A percentile compares a stretch with the other conserved stretches of the same genome.
Conservation (phyloP, 2,329 filamentous ascomycete genomes). For the Berkeleyomyces basicola region DNA sequence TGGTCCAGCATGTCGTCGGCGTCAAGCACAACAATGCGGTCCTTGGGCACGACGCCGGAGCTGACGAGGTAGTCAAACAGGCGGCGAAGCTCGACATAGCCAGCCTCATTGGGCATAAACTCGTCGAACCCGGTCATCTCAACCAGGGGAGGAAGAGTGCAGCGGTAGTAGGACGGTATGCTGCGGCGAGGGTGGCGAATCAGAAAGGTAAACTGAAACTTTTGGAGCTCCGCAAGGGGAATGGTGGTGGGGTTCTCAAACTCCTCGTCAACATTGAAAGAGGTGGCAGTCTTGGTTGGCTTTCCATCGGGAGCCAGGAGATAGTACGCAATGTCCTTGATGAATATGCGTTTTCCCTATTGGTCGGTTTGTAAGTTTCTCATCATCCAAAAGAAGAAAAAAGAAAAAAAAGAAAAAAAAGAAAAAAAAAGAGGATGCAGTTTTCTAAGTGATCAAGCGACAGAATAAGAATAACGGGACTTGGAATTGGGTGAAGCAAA, state of each 20-base stretch:
- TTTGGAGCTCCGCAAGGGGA: constrained; percentile 53
- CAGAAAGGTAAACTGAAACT: constrained; percentile 89
- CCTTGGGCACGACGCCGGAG: constrained; percentile 53
- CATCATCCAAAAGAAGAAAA: constrained; percentile 1
- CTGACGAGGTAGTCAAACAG: constrained; percentile 71
- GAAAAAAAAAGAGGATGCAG: not conserved
- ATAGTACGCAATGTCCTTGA: constrained; percentile 97
- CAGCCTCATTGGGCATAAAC: constrained; percentile 77
- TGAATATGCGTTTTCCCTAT: constrained; percentile 81
- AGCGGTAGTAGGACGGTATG: constrained; percentile 88
- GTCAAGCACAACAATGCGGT: constrained; percentile 70
- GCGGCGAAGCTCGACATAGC: constrained; percentile 72
- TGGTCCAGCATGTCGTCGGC: constrained; percentile 87
- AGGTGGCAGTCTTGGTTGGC: constrained; percentile 56
- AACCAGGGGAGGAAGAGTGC: constrained; percentile 75
- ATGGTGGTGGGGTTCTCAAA: constrained; percentile 71
- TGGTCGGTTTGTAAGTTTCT: constrained; percentile 13
- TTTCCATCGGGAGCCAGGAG: constrained; percentile 59
- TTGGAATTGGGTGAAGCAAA: not conserved
- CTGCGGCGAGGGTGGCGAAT: constrained; percentile 88
- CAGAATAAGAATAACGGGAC: constrained; percentile 1
- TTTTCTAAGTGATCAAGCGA: not conserved
- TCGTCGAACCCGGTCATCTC: constrained; percentile 68
- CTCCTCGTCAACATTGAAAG: constrained; percentile 51
- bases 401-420: not conserved